phyloP scores from a whole-genome alignment of 805 yeast genomes.

The Lachancea dasiensis region DNA sequence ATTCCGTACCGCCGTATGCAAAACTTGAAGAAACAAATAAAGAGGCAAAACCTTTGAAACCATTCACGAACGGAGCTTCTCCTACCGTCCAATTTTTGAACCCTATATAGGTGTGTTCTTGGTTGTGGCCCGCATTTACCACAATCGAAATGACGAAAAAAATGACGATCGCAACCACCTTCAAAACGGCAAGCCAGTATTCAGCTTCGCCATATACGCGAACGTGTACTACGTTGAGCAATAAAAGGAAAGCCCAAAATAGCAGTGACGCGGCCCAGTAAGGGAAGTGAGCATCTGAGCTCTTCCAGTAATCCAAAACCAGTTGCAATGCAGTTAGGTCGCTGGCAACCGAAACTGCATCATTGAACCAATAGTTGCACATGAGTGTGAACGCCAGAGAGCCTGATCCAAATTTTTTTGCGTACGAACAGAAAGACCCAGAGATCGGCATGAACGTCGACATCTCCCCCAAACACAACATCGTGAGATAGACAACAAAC shows the following conservation, averaged over 20 bases:
- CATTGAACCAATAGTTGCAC: slow-evolving; percentile 65
- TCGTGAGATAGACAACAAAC: slow-evolving; percentile 50
- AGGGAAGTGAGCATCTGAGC: slow-evolving; percentile 48
- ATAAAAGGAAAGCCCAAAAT: slow-evolving; percentile 42
- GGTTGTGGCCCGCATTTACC: slow-evolving; percentile 54
- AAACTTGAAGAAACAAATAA: slow-evolving; percentile 48
- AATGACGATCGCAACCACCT: slow-evolving; percentile 50
- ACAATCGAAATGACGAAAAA: slow-evolving; percentile 47
- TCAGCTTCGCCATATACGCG: slow-evolving; percentile 51
- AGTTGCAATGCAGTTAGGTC: slow-evolving; percentile 54
- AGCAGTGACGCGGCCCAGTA: slow-evolving; percentile 49
- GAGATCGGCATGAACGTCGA: slow-evolving; percentile 65
- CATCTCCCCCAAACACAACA: slow-evolving; percentile 68
- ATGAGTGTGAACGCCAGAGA: slow-evolving; percentile 64
- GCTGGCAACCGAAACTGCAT: slow-evolving; percentile 65
- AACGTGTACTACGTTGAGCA: slow-evolving; percentile 47
- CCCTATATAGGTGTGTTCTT: slow-evolving; percentile 48
- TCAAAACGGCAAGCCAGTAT: slow-evolving; percentile 49
- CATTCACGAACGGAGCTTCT: slow-evolving; percentile 49
- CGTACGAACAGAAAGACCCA: slow-evolving; percentile 55
- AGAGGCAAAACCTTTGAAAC: slow-evolving; percentile 47
- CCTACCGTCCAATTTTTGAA: slow-evolving; percentile 49
- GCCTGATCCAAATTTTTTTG: slow-evolving; percentile 55
- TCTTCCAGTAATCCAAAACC: slow-evolving; percentile 45
- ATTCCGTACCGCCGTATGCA: slow-evolving; percentile 46